These are phyloP conservation scores for Isatis tinctoria DNA, from an alignment of 345 rosid genomes.

Conservation along the genomic window DNA sequence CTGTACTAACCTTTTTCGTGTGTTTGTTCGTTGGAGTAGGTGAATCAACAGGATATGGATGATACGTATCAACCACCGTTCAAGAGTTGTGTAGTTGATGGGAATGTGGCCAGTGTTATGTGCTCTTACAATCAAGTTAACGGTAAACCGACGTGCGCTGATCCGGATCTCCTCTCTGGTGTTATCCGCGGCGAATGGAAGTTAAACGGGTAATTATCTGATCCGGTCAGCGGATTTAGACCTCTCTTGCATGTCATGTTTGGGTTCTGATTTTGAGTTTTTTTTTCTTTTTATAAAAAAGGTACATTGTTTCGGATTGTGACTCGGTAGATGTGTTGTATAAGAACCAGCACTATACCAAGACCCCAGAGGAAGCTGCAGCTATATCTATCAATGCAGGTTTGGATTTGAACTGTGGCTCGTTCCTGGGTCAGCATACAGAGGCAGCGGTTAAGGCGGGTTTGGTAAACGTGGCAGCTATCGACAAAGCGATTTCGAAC, in stretches of 20 bases:
- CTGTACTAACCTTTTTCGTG: background rate
- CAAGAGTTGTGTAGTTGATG: constrained; percentile 92
- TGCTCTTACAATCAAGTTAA: constrained; percentile 93
- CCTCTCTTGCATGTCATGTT: background rate
- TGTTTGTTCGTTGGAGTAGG: constrained; percentile 40
- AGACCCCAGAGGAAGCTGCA: constrained; percentile 93
- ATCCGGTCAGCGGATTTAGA: background rate
- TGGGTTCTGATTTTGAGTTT: background rate
- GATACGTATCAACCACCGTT: constrained; percentile 98
- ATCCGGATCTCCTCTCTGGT: constrained; percentile 67
- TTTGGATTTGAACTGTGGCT: constrained; percentile 79
- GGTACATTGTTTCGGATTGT: constrained; percentile 88
- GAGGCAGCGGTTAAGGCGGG: constrained; percentile 73
- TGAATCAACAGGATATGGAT: constrained; percentile 84
- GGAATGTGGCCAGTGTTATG: constrained; percentile 97
- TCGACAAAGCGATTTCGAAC: constrained; percentile 67
- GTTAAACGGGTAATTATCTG: constrained; percentile 56
- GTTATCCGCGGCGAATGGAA: constrained; percentile 85
- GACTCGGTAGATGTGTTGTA: constrained; percentile 71
- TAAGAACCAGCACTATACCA: constrained; percentile 67
- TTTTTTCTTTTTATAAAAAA: constrained; percentile 25
- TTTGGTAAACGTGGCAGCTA: constrained; percentile 48
- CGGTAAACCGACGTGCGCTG: constrained; percentile 90
- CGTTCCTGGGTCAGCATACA: constrained; percentile 71
- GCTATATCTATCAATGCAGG: constrained; percentile 71